Evolutionary conservation across 768 basidiomycete genomes (phyloP), one percentile per base, ranked within the genome.

Genomic region (Obba rivulosa): DNA sequence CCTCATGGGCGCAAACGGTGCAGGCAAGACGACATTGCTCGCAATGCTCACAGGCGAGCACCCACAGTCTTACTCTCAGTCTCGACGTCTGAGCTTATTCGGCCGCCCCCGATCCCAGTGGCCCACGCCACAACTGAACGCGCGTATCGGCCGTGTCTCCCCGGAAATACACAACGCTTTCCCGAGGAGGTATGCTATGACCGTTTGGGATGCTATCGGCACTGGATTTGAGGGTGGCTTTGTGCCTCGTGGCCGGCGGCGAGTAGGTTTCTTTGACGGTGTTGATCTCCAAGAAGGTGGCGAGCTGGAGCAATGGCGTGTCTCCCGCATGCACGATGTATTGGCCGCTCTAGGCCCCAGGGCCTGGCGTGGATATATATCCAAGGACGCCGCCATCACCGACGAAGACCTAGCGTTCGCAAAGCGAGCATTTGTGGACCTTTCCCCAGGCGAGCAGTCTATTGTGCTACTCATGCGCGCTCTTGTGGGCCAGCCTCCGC

Each of bases 151-250:
- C 0, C 79, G 90, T 55, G 78, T 89, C 55, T 87, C 85, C 2
- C 95, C 95, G 0, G 95, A 99, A 65, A 74, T 97, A 48, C 87
- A 83, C 58, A 88, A 91, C 55, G 87, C 93, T 4, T 97, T 95
- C 64, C 95, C 95, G 1, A 67, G 89, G 17, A 75, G 84, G 31
- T 59, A 76, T 69, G 69, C 71, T 4, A 79, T 88, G 70, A 74
- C 69, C 20, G 88, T 90, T 0, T 80, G 80, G 73, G 85, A 95
- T 51, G 88, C 83, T 1, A 69, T 98, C 37, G 88, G 80, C 0
- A 91, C 92, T 0, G 95, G 94, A 1, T 97, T 92, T 57, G 83
- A 88, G 36, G 90, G 90, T n/a, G 79, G 78, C 10, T 97, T 87
- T 66, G 71, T 89, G 53, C 70, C 82, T 34, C 56, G 61, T 36